Base-by-base conservation (phyloP, 345 rosid genomes). In the Populus tremula region DNA sequence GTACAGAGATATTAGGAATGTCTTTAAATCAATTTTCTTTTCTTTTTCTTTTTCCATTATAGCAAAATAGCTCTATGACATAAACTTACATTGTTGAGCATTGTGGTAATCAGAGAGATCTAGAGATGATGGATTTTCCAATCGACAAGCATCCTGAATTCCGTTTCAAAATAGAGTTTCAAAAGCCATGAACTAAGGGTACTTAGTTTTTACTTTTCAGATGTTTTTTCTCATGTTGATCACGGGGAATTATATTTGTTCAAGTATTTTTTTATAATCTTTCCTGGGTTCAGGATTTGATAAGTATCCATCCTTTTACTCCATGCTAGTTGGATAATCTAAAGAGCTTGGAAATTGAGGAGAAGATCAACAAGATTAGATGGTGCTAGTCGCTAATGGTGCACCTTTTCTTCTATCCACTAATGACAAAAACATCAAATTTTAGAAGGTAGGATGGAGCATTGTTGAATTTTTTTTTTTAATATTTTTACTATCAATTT, bases 301-400 rank as follows among this genome's bases (percentile, higher is more conserved):
- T 20, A 6, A 66, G 64, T 69, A 16, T 73, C 75, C 71, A 71
- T 78, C 74, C 82, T 43, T 29, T 76, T 29, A 21, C 61, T 81
- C 63, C 74, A 38, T 35, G 63, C 59, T 89, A 94, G 98, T 94
- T 94, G 87, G 98, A 94, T 82, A 92, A 94, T 83, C 90, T 94
- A 73, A 94, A 91, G 90, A 94, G 98, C 81, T 89, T 94, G 95
- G 98, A 94, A 87, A 94, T 94, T 81, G 98, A 91, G 86, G 98
- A 94, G 92, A 94, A 94, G 75, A 94, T 94, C 75, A 94, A 94
- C 89, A 91, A 94, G 76, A 91, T 94, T 62, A 91, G 91, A 86
- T 92, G 97, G 98, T 94, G 97, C 83, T 97, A 90, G 83, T 81
- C 91, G 94, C 94, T 3, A 94, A 92, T 76, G 87, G 93, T 16